These are phyloP conservation scores for Sporisorium graminicola DNA, from an alignment of 1,284 basidiomycete genomes.

Conservation along the genomic window DNA sequence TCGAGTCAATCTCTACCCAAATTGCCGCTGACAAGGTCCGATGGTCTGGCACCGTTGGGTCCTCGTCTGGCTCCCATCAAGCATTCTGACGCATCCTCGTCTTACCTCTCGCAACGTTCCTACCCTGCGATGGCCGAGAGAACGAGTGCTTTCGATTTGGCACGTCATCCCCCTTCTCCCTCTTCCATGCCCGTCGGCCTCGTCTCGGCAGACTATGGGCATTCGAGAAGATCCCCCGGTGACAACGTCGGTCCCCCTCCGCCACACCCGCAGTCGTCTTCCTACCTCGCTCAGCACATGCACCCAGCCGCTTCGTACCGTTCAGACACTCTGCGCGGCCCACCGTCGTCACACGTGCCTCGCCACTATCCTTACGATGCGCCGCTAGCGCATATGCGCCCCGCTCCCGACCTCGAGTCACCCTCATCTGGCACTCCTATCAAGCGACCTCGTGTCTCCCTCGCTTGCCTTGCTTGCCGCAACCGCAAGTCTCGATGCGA, in stretches of 20 bases:
- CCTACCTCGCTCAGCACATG: slow-evolving; percentile 9
- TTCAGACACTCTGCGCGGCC: slow-evolving; percentile 16
- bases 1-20: slow-evolving; percentile 21
- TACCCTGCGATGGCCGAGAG: slow-evolving; percentile 24
- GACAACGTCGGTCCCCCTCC: slow-evolving; percentile 4
- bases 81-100: slow-evolving; percentile 6
- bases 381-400: slow-evolving; percentile 15
- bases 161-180: slow-evolving; percentile 23
- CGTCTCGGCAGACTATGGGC: slow-evolving; percentile 37
- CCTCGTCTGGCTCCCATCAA: slow-evolving; percentile 37
- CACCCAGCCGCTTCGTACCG: slow-evolving; percentile 20
- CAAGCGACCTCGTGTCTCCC: slow-evolving; percentile 53
- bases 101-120: slow-evolving; percentile 20
- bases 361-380: slow-evolving; percentile 26
- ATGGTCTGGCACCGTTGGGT: slow-evolving; percentile 10
- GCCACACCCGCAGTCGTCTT: neutral
- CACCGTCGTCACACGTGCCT: slow-evolving; percentile 24
- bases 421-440: slow-evolving; percentile 21
- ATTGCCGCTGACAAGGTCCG: slow-evolving; percentile 12
- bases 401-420: slow-evolving; percentile 15
- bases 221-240: slow-evolving; percentile 27
- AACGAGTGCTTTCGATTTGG: slow-evolving; percentile 5
- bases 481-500: slow-evolving; percentile 55
- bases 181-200: slow-evolving; percentile 33
- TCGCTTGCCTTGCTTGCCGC: slow-evolving; percentile 49